Evolutionary conservation across 495 filamentous ascomycete species (phyloP).

Genomic region (Xylaria grammica): DNA sequence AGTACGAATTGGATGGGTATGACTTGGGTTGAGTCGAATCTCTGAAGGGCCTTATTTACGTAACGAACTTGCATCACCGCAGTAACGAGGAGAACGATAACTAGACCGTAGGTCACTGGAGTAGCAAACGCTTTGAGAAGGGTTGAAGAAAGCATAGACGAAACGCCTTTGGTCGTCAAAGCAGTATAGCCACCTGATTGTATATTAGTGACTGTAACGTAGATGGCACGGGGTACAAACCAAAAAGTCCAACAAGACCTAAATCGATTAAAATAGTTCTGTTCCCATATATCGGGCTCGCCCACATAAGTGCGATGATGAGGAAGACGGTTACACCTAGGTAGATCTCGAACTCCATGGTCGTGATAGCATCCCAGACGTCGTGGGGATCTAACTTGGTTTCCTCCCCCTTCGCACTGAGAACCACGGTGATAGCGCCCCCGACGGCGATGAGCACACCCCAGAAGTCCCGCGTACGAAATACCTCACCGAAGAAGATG

Average conservation of each 20-base stretch:
- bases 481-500: conserved; percentile 85
- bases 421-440: conserved; percentile 90
- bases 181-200: conserved; percentile 86
- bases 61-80: conserved; percentile 96
- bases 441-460: conserved; percentile 83
- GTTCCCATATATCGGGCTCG: conserved; percentile 80
- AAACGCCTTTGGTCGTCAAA: conserved; percentile 93
- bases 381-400: conserved; percentile 89
- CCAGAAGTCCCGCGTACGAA: conserved; percentile 83
- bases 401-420: conserved; percentile 89
- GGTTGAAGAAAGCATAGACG: conserved; percentile 88
- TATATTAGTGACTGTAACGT: conserved; percentile 37
- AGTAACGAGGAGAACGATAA: conserved; percentile 76
- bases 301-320: conserved; percentile 77
- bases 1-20: conserved; percentile 97
- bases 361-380: conserved; percentile 87
- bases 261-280: conserved; percentile 91
- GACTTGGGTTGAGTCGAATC: conserved; percentile 95
- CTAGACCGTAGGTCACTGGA: conserved; percentile 85
- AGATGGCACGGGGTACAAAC: conserved; percentile 53
- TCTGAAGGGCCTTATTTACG: conserved; percentile 90
- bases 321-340: conserved; percentile 73
- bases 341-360: conserved; percentile 90
- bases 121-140: conserved; percentile 87
- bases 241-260: conserved; percentile 89